Conservation (phyloP, 352 stramenopile species). For the Pythium dissotocum region DNA sequence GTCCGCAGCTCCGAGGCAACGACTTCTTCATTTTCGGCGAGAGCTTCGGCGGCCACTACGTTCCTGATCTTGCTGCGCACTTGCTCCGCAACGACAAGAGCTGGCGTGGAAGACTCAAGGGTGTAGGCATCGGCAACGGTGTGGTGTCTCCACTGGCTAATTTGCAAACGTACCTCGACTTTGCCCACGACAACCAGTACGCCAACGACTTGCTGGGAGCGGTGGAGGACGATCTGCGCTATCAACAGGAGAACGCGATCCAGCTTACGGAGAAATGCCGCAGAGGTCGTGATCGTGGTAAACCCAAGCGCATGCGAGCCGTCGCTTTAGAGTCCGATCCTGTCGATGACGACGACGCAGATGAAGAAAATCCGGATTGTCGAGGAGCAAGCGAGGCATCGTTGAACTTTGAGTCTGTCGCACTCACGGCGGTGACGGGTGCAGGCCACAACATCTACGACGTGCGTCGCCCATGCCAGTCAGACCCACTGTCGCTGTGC, state of each 20-base stretch:
- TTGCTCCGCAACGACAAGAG: slow-evolving; percentile 52
- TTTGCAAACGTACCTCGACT: slow-evolving; percentile 52
- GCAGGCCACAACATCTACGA: slow-evolving; percentile 70
- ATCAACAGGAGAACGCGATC: slow-evolving; percentile 3
- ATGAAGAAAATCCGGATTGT: slow-evolving; percentile 21
- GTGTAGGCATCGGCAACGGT: slow-evolving; percentile 85
- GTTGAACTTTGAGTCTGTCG: slow-evolving; percentile 20
- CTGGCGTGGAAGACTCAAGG: slow-evolving; percentile 55
- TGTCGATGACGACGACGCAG: slow-evolving; percentile 5
- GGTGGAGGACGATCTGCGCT: background rate
- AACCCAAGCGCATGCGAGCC: slow-evolving; percentile 11
- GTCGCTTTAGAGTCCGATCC: slow-evolving; percentile 3
- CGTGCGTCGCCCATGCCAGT: slow-evolving; percentile 52
- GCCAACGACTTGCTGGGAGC: slow-evolving; percentile 38
- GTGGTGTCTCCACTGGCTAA: slow-evolving; percentile 58
- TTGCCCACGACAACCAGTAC: slow-evolving; percentile 46
- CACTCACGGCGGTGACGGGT: slow-evolving; percentile 14
- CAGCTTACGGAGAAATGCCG: slow-evolving; percentile 8
- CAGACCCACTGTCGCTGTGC: slow-evolving; percentile 46
- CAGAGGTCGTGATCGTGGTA: background rate
- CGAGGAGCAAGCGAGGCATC: slow-evolving; percentile 25
- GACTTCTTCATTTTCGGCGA: slow-evolving; percentile 95
- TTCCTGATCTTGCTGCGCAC: slow-evolving; percentile 85
- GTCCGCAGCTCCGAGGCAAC: slow-evolving; percentile 39
- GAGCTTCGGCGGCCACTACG: slow-evolving; percentile 94